Percentiles rank a stretch among this genome's conserved stretches.
Conservation (phyloP, 768 basidiomycete species). For the Auriculariales sp. region DNA sequence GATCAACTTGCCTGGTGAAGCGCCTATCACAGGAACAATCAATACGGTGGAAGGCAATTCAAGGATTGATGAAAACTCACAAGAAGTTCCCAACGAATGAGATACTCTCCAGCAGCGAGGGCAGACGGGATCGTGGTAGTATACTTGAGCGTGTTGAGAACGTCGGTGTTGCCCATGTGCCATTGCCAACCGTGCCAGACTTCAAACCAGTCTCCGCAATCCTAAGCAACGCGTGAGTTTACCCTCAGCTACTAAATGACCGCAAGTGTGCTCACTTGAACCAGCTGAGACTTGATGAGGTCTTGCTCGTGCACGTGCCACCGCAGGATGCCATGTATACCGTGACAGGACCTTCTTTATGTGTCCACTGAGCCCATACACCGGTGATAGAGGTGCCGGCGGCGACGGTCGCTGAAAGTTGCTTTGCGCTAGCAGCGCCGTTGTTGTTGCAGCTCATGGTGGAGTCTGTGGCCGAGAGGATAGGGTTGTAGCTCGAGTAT, state of each 20-base stretch:
- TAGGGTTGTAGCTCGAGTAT: constrained; percentile 15
- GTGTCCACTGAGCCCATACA: constrained; percentile 24
- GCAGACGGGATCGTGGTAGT: constrained; percentile 9
- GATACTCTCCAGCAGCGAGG: constrained; percentile 19
- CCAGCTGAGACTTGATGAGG: constrained; percentile 19
- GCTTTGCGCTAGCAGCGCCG: constrained; percentile 17
- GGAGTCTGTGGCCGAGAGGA: constrained; percentile 16
- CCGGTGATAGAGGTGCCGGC: constrained; percentile 23
- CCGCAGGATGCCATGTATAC: constrained; percentile 27
- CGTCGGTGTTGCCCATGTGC: constrained; percentile 24
- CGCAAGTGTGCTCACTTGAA: constrained; percentile 8
- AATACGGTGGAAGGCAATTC: too few relatives aligned
- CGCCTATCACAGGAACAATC: constrained; percentile 15
- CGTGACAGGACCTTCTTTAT: constrained; percentile 18
- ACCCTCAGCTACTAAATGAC: background rate
- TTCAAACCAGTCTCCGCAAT: constrained; percentile 21
- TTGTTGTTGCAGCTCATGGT: constrained; percentile 22
- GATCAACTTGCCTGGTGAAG: constrained; percentile 11
- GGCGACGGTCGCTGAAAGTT: constrained; percentile 23
- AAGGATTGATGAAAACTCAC: constrained; percentile 8
- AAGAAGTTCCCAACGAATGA: constrained; percentile 19
- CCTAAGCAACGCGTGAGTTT: background rate
- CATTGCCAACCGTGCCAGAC: constrained; percentile 19
- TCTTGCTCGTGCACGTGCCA: constrained; percentile 21
- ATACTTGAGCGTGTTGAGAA: constrained; percentile 12